phyloP scores from a whole-genome alignment of 208 protist species.

The Angomonas deanei region DNA sequence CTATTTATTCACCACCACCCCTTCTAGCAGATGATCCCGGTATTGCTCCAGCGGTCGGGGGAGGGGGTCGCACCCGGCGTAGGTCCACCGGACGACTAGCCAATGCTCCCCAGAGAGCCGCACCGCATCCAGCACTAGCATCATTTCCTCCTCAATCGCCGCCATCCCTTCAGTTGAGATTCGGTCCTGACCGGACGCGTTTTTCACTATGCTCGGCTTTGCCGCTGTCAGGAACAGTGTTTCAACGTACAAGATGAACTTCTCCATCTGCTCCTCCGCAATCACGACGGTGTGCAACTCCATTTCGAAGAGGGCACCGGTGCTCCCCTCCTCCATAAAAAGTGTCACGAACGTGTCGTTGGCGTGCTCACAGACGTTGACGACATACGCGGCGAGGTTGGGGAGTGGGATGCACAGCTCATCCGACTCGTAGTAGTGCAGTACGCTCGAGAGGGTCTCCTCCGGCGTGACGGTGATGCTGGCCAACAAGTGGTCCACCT shows the following conservation, averaged over 20 bases:
- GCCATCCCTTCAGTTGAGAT: slow-evolving; percentile 29
- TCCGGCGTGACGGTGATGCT: not conserved
- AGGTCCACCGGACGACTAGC: slow-evolving; percentile 42
- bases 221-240: slow-evolving; percentile 23
- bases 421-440: slow-evolving; percentile 26
- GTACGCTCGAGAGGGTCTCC: not conserved
- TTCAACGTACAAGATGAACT: slow-evolving; percentile 23
- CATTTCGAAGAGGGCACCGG: slow-evolving; percentile 34
- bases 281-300: slow-evolving; percentile 31
- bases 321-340: slow-evolving; percentile 15
- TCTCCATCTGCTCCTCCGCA: not conserved
- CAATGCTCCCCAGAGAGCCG: slow-evolving; percentile 20
- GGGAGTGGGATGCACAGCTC: slow-evolving; percentile 32
- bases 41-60: slow-evolving; percentile 38
- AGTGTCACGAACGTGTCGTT: slow-evolving; percentile 35
- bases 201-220: slow-evolving; percentile 1
- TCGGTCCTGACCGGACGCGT: slow-evolving; percentile 18
- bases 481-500: not conserved
- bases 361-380: slow-evolving; percentile 44
- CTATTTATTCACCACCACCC: not conserved
- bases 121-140: slow-evolving; percentile 32
- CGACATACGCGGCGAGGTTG: slow-evolving; percentile 23
- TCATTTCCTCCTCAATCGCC: slow-evolving; percentile 17
- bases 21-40: slow-evolving; percentile 23
- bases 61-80: slow-evolving; percentile 16